Evolutionary conservation across 176 grass and related monocot species (phyloP), one percentile per base, ranked within the genome.

Genomic region (Oryza brachyantha): DNA sequence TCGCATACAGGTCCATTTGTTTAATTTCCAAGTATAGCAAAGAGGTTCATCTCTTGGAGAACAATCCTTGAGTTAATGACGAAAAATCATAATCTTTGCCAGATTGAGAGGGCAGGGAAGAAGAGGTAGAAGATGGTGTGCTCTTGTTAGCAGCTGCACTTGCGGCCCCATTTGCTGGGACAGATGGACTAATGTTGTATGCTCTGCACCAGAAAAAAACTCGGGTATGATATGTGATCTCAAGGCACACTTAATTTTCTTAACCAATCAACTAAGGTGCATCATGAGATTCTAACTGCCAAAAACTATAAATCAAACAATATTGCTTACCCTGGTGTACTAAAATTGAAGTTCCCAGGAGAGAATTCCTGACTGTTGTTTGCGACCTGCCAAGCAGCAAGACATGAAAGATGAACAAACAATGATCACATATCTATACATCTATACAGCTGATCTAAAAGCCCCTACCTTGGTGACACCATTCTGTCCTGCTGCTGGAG

Each of bases 21-120:
- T 72, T 7, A 9, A 43, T 52, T 60, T 72, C 37, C 65, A 31
- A 57, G 50, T n/a, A 80, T 78, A 10, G 48, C 66, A 60, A 24
- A 58, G 28, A 1, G n/a, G 3, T 76, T 99, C 86, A 99, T 43
- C 86, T 66, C 75, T 91, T 99, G 67, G 82, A 76, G 63, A 99
- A 83, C 87, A 99, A 86, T 69, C 86, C 92, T 78, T 93, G 92
- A 57, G 96, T 99, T 70, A 99, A 93, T 1, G 92, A 91, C 27
- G 96, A 99, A 73, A 99, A 99, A 52, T 99, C 96, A 3, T 90
- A 93, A 27, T 99, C 92, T 75, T 87, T 85, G 74, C 81, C 96
- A 29, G 92, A 87, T 58, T 81, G 88, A 31, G 77, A 82, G 16
- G 96, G 80, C 34, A 85, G 26, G 57, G 75, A 61, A 77, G 84